Conservation (phyloP, 139 green algal genomes). For the Dunaliella sp. region DNA sequence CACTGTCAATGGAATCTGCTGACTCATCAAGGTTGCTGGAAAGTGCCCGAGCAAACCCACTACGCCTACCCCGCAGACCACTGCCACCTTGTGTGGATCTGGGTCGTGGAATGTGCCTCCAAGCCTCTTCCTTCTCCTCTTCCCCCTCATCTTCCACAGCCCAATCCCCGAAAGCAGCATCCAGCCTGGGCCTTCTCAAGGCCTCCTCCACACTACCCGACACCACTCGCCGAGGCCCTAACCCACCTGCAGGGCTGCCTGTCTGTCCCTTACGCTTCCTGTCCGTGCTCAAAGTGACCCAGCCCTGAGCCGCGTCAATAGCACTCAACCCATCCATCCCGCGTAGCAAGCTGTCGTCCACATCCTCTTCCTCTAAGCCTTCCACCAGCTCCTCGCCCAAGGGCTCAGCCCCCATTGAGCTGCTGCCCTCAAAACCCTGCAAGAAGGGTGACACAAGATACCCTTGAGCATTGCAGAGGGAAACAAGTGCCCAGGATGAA, state of each 20-base stretch:
- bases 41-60: not conserved
- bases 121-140: constrained; percentile 1
- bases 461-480: too few relatives aligned
- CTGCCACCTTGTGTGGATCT: too few relatives aligned
- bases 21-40: too few relatives aligned
- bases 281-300: constrained; percentile 12
- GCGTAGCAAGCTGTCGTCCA: not conserved
- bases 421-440: not conserved
- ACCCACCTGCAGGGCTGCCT: not conserved
- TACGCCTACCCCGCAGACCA: too few relatives aligned
- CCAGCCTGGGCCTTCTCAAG: not conserved
- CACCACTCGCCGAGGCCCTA: constrained; percentile 2
- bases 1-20: too few relatives aligned
- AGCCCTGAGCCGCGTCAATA: not conserved
- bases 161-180: not conserved
- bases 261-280: not conserved
- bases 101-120: too few relatives aligned
- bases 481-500: too few relatives aligned
- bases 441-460: too few relatives aligned
- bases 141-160: constrained; percentile 9
- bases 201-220: constrained; percentile 17
- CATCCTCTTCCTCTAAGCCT: not conserved
- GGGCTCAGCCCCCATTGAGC: not conserved
- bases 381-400: not conserved
- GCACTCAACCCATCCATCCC: not conserved